Base-by-base conservation (phyloP, 495 filamentous ascomycete species). In the Daldinia vernicosa region DNA sequence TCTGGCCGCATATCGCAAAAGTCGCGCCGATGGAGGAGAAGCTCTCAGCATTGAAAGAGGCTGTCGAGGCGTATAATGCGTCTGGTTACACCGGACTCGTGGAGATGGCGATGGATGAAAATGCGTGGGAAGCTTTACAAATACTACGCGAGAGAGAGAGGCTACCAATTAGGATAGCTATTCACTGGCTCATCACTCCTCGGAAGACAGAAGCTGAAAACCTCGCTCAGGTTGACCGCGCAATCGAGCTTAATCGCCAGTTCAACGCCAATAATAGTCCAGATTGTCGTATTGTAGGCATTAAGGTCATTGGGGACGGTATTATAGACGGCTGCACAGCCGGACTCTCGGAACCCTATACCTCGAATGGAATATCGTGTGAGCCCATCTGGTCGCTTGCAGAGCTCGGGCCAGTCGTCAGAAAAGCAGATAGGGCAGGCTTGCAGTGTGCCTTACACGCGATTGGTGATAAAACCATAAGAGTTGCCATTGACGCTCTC, bases 21-120 rank as follows among this genome's bases (percentile, higher is more conserved):
- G 80, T 86, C 1, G 82, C 83, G 3, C 82, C 82, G 9, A 81
- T 83, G 66, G 81, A 84, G 26, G 85, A 89, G 62, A 84, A 87
- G n/a, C 67, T 84, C 9, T 76, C 67, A n/a, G 84, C 87, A 0
- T 74, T 90, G 53, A 75, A 77, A 39, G 76, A 78, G 0, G 88
- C 88, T 0, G 79, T 88, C 14, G 47, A 66, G 4, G 80, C 83
- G 9, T 90, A 90, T 70, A 84, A 84, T 33, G 79, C 81, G 0
- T 80, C 80, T 4, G 89, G 89, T 3, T 90, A 89, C 65, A 90
- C 89, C 1, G 89, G 89, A 0, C 59, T 89, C 61, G 81, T 91
- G 0, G 89, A 91, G 67, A 90, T 91, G 88, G 89, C 88, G n/a
- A 90, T 91, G 89, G 87, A 90, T 45, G 84, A 90, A 30, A 80